Percentiles rank a stretch among this genome's conserved stretches.
Conservation (phyloP, 352 stramenopile species). For the Paralagenidium karlingii region DNA sequence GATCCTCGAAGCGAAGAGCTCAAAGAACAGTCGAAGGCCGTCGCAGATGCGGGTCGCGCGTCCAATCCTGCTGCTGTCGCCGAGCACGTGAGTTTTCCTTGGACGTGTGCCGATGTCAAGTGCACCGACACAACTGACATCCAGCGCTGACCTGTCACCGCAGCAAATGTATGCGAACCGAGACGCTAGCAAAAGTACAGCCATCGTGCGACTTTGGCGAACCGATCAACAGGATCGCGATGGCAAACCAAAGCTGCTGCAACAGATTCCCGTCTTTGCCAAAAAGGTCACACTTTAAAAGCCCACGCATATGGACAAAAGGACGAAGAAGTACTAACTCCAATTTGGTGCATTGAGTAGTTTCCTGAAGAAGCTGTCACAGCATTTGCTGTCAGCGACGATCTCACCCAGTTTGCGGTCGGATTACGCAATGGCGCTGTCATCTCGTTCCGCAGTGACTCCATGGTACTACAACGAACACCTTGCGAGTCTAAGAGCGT, state of each 20-base stretch:
- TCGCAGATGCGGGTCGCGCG: constrained; percentile 54
- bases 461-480: constrained; percentile 19
- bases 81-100: not conserved
- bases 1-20: constrained; percentile 68
- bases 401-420: constrained; percentile 69
- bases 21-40: constrained; percentile 60
- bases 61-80: constrained; percentile 24
- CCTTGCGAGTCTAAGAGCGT: too few relatives aligned
- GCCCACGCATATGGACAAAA: not conserved
- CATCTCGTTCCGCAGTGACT: constrained; percentile 68
- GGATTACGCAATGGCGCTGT: constrained; percentile 75
- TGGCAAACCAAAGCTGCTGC: constrained; percentile 71
- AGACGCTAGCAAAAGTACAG: constrained; percentile 48
- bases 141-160: too few relatives aligned
- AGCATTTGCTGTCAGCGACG: constrained; percentile 73
- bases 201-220: constrained; percentile 76
- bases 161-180: constrained; percentile 52
- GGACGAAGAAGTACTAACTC: not conserved
- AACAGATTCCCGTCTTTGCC: constrained; percentile 76
- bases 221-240: constrained; percentile 81
- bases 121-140: too few relatives aligned
- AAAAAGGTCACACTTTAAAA: constrained; percentile 30
- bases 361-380: constrained; percentile 81
- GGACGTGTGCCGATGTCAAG: too few relatives aligned
- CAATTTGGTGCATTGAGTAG: constrained; percentile 8